Evolutionary conservation across 2,329 filamentous ascomycete genomes (phyloP), one percentile per base, ranked within the genome.

Genomic region (Cordyceps militaris): DNA sequence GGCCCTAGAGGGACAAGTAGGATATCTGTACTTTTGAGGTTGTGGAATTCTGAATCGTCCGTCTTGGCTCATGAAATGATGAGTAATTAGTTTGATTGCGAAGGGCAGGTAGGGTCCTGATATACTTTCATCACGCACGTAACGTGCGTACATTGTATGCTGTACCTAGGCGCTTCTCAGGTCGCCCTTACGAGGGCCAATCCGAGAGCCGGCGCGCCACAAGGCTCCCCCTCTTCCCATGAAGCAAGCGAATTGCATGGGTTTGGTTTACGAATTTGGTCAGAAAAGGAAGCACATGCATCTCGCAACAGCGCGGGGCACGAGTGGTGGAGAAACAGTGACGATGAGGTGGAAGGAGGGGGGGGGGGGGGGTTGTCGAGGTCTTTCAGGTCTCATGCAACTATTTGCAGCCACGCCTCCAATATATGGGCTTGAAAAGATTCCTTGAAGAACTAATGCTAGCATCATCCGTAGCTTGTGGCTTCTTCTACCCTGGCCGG

Each of bases 231-330:
- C 24, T 11, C 48, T 14, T 55, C 30, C 16, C 16, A 2, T 16
- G 19, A 42, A 53, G 6, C 4, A 21, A 43, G 21, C 14, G 14
- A 52, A 40, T 24, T 32, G 23, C 36, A 28, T n/a, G n/a, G n/a
- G n/a, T n/a, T n/a, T 21, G 26, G 24, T 42, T 19, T 19, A 42
- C 16, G 19, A 30, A 52, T 42, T 48, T 11, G 32, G 16, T 24
- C 23, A 24, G 11, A 32, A 49, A 56, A 56, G 32, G 23, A 40
- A 42, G 24, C 32, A 56, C 34, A 48, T 56, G 53, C 53, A 9
- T n/a, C 44, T 42, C 19, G 43, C 34, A 42, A 42, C 34, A 47
- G 30, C 40, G 44, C n/a, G 23, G 23, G 16, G 23, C 53, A 44
- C 9, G 32, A 14, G 53, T 23, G 24, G 42, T 24, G 24, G 38